Conservation (phyloP, 2,329 filamentous ascomycete species). For the Fusarium falciforme region DNA sequence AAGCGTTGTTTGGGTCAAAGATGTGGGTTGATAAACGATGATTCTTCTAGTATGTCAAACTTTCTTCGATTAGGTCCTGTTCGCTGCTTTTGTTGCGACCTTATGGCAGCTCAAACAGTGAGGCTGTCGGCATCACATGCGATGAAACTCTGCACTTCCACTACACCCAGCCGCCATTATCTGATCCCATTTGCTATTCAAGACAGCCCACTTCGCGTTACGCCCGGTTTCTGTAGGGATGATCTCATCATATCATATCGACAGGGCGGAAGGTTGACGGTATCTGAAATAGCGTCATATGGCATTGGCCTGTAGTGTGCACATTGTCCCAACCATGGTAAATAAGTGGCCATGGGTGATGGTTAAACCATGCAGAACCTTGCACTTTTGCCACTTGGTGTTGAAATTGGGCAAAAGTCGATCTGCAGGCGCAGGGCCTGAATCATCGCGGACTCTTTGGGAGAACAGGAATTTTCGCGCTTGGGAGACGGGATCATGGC, state of each 20-base stretch:
- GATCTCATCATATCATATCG: not conserved
- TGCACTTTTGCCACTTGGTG: not conserved
- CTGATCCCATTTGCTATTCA: not conserved
- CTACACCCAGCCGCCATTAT: not conserved
- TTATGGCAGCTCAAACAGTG: not conserved
- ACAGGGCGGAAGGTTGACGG: not conserved
- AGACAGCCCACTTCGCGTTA: not conserved
- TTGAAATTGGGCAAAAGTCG: not conserved
- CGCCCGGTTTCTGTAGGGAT: not conserved
- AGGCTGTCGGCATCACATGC: not conserved
- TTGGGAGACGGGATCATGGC: not conserved
- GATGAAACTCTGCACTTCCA: not conserved
- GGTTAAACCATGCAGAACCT: not conserved
- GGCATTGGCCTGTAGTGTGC: not conserved
- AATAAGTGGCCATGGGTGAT: not conserved
- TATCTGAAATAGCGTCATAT: not conserved
- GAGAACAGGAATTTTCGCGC: not conserved
- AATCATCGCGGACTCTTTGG: not conserved
- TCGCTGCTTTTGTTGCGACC: not conserved
- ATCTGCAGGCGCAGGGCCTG: not conserved
- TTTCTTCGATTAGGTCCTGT: not conserved
- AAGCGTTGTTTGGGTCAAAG: not conserved
- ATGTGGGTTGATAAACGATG: not conserved
- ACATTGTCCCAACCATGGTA: not conserved
- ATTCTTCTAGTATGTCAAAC: not conserved